Base-by-base conservation (phyloP, 139 green algal species). In the Chlorella sp. region DNA sequence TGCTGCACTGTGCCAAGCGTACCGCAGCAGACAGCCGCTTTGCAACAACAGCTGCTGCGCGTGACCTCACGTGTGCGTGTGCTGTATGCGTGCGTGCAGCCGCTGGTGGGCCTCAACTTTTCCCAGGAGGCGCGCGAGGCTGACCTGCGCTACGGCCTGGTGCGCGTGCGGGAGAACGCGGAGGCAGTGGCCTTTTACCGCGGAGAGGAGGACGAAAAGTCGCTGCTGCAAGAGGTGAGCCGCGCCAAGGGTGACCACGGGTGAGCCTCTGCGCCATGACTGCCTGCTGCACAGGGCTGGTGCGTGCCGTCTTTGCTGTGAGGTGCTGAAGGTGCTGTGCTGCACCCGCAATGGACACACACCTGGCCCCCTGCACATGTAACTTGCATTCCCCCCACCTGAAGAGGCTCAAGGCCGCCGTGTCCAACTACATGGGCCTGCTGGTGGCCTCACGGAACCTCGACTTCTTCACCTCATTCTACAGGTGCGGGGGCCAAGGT, bases 391-490 rank as follows among this genome's bases (percentile, higher is more conserved):
- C 65, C 10, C 42, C 24, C n/a, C 67, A 1, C 49, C 20, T 72
- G 35, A 79, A 85, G 59, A 82, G 91, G 31, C 89, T 94, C 42
- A 27, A 69, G 33, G 75, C 76, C 24, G 85, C 89, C 3, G 83
- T 98, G 2, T 73, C 82, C 31, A 98, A 98, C 81, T 94, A 91
- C 82, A 36, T 79, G n/a, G 69, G 90, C 36, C 85, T 98, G 75
- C 75, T 99, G 35, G 67, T 87, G 1, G 87, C 91, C 17, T 87
- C 74, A 17, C 77, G 95, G 22, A 98, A 98, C 80, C 88, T 99
- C 35, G 84, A 92, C 76, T 99, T 99, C 86, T 99, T 99, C 85
- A 98, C 94, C 6, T 93, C 86, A 67, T 95, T 92, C 82, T 99
- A 99, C 83, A 71, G 88, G 14, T 92, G 81, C 68, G n/a, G n/a